Percentiles rank a stretch among this genome's conserved stretches.
Conservation (phyloP, 1,139 yeast species). For the Saccharomycopsis hybrid region DNA sequence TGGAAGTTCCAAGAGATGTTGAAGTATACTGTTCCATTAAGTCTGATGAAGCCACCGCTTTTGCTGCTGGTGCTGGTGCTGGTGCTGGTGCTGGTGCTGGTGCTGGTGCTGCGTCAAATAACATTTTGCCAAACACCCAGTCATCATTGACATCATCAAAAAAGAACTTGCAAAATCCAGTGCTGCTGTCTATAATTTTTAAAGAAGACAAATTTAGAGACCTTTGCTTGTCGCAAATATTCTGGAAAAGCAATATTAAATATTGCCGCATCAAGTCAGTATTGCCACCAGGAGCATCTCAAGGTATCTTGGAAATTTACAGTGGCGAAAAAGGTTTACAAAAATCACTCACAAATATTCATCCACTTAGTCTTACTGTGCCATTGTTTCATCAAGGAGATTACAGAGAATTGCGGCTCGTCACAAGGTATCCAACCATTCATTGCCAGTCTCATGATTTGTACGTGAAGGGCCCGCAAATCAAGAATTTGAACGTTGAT, state of each 20-base stretch:
- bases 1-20: conserved; percentile 62
- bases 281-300: conserved; percentile 58
- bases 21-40: conserved; percentile 46
- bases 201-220: conserved; percentile 35
- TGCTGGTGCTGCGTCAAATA: conserved; percentile 19
- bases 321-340: conserved; percentile 65
- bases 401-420: conserved; percentile 47
- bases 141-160: not conserved
- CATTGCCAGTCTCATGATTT: conserved; percentile 67
- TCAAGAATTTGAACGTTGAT: conserved; percentile 48
- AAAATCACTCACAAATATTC: conserved; percentile 52
- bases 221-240: conserved; percentile 66
- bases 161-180: conserved; percentile 3
- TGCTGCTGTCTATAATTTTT: conserved; percentile 20
- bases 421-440: conserved; percentile 65
- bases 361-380: conserved; percentile 67
- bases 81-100: conserved; percentile 25
- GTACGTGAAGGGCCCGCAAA: conserved; percentile 81
- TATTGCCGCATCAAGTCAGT: conserved; percentile 74
- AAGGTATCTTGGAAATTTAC: conserved; percentile 72
- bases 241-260: conserved; percentile 60
- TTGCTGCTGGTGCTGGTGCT: conserved; percentile 18
- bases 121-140: conserved; percentile 5
- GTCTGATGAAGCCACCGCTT: conserved; percentile 36
- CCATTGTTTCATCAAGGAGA: conserved; percentile 74